Conservation (phyloP, 192 early-diverging fungal genomes). For the Umbelopsis isabellina region DNA sequence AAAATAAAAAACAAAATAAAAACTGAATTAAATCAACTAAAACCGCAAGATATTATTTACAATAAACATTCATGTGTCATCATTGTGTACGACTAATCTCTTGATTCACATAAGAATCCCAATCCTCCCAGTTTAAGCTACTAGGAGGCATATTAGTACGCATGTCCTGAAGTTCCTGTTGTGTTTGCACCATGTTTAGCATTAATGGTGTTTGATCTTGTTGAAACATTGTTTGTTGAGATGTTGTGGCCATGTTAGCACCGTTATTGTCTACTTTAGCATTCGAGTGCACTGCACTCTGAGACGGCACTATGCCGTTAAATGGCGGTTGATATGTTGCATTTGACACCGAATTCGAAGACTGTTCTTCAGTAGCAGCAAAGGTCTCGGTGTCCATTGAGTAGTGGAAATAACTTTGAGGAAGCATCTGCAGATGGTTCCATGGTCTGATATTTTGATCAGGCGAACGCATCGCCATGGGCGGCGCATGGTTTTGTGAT, state of each 20-base stretch:
- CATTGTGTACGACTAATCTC: slow-evolving; percentile 18
- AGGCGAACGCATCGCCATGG: not conserved
- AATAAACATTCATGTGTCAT: not conserved
- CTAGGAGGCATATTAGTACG: slow-evolving; percentile 15
- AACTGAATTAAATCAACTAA: too few relatives aligned
- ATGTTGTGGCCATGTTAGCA: not conserved
- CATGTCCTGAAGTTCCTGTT: not conserved
- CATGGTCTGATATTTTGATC: not conserved
- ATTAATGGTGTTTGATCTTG: not conserved
- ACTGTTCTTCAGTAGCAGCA: not conserved
- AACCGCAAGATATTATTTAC: not conserved
- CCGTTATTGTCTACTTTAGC: not conserved
- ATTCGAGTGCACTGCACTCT: not conserved
- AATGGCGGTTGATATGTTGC: not conserved
- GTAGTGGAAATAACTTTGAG: not conserved
- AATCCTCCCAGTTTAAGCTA: slow-evolving; percentile 34
- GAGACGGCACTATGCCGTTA: slow-evolving; percentile 3
- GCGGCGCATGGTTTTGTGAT: not conserved
- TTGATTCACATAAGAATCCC: slow-evolving; percentile 32
- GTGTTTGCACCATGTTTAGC: not conserved
- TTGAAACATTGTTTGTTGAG: not conserved
- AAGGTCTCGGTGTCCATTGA: not conserved
- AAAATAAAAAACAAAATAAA: too few relatives aligned
- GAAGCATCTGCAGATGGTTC: slow-evolving; percentile 10
- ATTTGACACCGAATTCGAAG: not conserved